These are phyloP conservation scores for Apiospora saccharicola DNA, from an alignment of 2,329 filamentous ascomycete genomes.

Conservation along the genomic window DNA sequence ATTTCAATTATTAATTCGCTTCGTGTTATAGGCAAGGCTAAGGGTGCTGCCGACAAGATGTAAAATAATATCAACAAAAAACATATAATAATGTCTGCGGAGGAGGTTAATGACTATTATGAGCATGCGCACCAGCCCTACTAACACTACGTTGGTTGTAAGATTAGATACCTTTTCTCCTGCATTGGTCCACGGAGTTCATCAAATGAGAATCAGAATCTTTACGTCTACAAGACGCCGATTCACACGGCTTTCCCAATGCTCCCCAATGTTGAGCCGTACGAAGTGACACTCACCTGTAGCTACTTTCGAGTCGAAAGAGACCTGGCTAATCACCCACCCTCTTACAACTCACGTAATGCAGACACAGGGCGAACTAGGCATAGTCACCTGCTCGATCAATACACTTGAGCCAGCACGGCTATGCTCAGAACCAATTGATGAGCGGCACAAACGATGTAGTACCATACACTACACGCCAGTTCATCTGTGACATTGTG, in stretches of 20 bases:
- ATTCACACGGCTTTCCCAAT: background rate
- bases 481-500: too few relatives aligned
- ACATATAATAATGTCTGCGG: background rate
- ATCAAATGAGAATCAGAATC: constrained; percentile 3
- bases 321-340: background rate
- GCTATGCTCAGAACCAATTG: too few relatives aligned
- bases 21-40: constrained; percentile 26
- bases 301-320: background rate
- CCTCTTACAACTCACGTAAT: too few relatives aligned
- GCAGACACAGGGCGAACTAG: too few relatives aligned
- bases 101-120: constrained; percentile 13
- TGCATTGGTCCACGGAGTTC: constrained; percentile 25
- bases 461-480: too few relatives aligned
- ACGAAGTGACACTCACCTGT: background rate
- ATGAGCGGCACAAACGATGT: too few relatives aligned
- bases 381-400: too few relatives aligned
- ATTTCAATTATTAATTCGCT: background rate
- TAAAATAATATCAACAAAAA: constrained; percentile 13
- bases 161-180: constrained; percentile 21
- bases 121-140: background rate
- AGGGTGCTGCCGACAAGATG: constrained; percentile 27
- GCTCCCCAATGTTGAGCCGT: too few relatives aligned
- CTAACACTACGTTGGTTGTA: constrained; percentile 7
- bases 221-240: background rate
- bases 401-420: too few relatives aligned